Evolutionary conservation across 805 yeast genomes (phyloP), one percentile per base, ranked within the genome.

Genomic region (Starmerella stigmatis): DNA sequence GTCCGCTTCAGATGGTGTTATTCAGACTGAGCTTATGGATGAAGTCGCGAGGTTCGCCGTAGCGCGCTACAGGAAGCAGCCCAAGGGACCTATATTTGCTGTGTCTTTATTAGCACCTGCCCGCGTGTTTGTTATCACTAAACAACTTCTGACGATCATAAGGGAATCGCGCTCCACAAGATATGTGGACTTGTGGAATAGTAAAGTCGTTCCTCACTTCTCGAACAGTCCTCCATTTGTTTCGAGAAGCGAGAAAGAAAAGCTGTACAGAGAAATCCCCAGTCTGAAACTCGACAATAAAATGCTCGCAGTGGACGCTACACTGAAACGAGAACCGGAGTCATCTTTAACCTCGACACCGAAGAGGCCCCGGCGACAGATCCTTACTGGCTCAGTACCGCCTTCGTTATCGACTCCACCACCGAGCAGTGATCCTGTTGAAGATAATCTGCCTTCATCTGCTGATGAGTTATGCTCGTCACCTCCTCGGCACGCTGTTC

Each of bases 151-250:
- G 1, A 19, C 17, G 6, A 39, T 23, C 11, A 44, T 49, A n/a
- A 41, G 28, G 1, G 36, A 43, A 17, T 22, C 41, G 8, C 44
- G 30, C 13, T 19, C 27, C 17, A 6, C 32, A 6, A 31, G 39
- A 7, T 35, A 46, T n/a, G 31, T 50, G n/a, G 38, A 41, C 3
- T n/a, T 52, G 13, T 52, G 55, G 55, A 52, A 52, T 35, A 5
- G 13, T 2, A 31, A 35, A 7, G 35, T 52, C 2, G 41, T 16
- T 4, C 41, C 46, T 2, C 6, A 13, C 19, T 31, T 46, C 15
- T 6, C 36, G 3, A 15, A 20, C 11, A 44, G 45, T 12, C 53
- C 50, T 4, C 26, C 55, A 2, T 50, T 50, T 27, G 29, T 50
- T 5, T 27, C 46, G 3, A 9, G 22, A 9, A n/a, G 38, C 2